Percentiles rank a stretch among this genome's conserved stretches.
phyloP scores from a whole-genome alignment of 2,329 filamentous ascomycete genomes.

The Aspergillus sp. region DNA sequence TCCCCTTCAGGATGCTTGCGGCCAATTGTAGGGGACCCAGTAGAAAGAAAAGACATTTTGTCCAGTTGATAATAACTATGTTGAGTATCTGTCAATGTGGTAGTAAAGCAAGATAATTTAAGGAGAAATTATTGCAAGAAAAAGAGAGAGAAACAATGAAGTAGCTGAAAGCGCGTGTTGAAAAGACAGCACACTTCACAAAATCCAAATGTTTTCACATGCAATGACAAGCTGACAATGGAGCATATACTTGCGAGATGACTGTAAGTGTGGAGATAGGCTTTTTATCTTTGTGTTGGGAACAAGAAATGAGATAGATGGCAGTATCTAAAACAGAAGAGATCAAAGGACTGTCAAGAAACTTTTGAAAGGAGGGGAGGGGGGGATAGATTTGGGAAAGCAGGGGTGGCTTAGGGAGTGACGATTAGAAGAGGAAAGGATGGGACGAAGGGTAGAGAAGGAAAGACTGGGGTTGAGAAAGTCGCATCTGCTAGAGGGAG shows the following conservation, averaged over 20 bases:
- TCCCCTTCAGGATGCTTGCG: slow-evolving; percentile 18
- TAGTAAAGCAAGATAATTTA: too few relatives aligned
- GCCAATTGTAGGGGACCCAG: slow-evolving; percentile 17
- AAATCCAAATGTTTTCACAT: slow-evolving; percentile 21
- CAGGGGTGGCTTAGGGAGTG: background rate
- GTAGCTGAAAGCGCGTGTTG: slow-evolving; percentile 5
- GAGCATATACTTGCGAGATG: slow-evolving; percentile 17
- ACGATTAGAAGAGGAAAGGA: background rate
- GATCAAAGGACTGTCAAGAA: slow-evolving; percentile 6
- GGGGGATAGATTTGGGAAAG: background rate
- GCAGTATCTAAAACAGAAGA: slow-evolving; percentile 14
- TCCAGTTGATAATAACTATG: background rate
- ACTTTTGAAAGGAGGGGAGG: slow-evolving; percentile 1
- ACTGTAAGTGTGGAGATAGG: slow-evolving; percentile 13
- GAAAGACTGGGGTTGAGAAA: background rate
- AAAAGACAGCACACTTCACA: slow-evolving; percentile 10
- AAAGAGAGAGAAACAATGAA: slow-evolving; percentile 6
- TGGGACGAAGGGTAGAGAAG: background rate
- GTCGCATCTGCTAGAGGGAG: too few relatives aligned
- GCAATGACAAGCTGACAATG: slow-evolving; percentile 14
- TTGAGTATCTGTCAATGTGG: too few relatives aligned
- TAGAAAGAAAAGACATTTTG: slow-evolving; percentile 25
- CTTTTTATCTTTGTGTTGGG: slow-evolving; percentile 1
- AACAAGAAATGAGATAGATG: slow-evolving; percentile 14
- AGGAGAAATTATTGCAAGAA: slow-evolving; percentile 1